phyloP scores from a whole-genome alignment of 345 rosid species.

The Trapa incisa region DNA sequence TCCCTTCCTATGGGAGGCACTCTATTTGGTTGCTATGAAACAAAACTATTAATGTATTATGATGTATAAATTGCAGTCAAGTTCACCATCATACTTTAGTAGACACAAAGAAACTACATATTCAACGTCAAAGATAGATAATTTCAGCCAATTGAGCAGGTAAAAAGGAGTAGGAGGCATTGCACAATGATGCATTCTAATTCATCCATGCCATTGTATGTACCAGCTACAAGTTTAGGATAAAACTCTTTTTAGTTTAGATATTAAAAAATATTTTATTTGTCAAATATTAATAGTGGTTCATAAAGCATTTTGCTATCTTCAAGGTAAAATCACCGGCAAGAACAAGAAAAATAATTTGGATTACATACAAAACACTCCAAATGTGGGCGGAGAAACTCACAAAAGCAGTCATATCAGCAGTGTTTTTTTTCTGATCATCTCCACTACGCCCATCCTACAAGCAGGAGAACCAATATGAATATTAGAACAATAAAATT shows the following conservation, averaged over 20 bases:
- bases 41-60: neutral
- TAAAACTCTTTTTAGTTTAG: neutral
- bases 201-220: neutral
- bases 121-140: too few species aligned
- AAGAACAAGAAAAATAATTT: neutral
- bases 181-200: neutral
- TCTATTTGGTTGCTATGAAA: neutral
- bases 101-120: neutral
- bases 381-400: slow-evolving; percentile 13
- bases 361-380: neutral
- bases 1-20: too few species aligned
- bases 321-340: neutral
- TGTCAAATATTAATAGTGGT: too few species aligned
- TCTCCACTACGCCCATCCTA: slow-evolving; percentile 46
- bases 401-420: slow-evolving; percentile 53
- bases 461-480: neutral
- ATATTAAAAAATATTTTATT: too few species aligned
- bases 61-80: neutral
- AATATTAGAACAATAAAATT: neutral
- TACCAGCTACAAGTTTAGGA: neutral
- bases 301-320: too few species aligned
- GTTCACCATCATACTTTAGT: neutral
- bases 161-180: neutral
- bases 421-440: slow-evolving; percentile 41
- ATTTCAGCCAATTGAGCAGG: neutral